A percentile compares a stretch with the other conserved stretches of the same genome.
Conservation (phyloP, 1,284 basidiomycete genomes). For the Microbotryomycetes sp. region DNA sequence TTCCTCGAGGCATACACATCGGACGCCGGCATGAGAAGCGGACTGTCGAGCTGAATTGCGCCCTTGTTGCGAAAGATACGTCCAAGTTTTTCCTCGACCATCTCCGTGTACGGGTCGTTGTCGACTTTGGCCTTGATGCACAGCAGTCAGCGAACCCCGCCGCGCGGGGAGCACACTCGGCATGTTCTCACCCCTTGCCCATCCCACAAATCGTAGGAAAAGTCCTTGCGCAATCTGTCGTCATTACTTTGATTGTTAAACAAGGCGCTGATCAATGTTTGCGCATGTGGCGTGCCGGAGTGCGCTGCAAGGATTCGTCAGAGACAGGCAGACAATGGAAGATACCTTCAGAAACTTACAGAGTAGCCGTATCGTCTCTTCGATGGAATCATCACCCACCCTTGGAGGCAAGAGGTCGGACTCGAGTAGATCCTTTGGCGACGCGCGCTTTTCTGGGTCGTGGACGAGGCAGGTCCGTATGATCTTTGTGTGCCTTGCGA, state of each 20-base stretch:
- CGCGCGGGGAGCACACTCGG: neutral
- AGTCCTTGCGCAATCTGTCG: constrained; percentile 32
- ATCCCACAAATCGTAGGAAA: constrained; percentile 34
- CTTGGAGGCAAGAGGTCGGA: constrained; percentile 34
- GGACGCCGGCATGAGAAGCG: constrained; percentile 31
- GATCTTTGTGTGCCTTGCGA: constrained; percentile 31
- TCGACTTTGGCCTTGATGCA: constrained; percentile 30
- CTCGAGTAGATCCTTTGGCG: constrained; percentile 33
- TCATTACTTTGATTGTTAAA: constrained; percentile 31
- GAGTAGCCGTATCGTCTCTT: constrained; percentile 31
- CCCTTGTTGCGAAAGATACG: constrained; percentile 33
- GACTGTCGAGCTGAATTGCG: constrained; percentile 33
- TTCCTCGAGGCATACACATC: constrained; percentile 32
- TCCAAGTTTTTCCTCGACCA: constrained; percentile 31
- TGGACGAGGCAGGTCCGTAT: constrained; percentile 33
- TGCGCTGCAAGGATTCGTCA: constrained; percentile 17
- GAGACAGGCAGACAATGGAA: neutral
- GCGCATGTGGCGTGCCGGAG: constrained; percentile 32
- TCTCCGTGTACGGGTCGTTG: constrained; percentile 32
- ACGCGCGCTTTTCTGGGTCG: constrained; percentile 32
- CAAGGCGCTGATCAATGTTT: constrained; percentile 31
- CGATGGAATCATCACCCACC: constrained; percentile 35
- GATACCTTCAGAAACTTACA: constrained; percentile 7
- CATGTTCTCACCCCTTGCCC: constrained; percentile 9
- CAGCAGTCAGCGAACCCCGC: no score